A percentile compares a stretch with the other conserved stretches of the same genome.
These are phyloP conservation scores for Xylaria intraflava DNA, from an alignment of 495 filamentous ascomycete species.

Conservation along the genomic window DNA sequence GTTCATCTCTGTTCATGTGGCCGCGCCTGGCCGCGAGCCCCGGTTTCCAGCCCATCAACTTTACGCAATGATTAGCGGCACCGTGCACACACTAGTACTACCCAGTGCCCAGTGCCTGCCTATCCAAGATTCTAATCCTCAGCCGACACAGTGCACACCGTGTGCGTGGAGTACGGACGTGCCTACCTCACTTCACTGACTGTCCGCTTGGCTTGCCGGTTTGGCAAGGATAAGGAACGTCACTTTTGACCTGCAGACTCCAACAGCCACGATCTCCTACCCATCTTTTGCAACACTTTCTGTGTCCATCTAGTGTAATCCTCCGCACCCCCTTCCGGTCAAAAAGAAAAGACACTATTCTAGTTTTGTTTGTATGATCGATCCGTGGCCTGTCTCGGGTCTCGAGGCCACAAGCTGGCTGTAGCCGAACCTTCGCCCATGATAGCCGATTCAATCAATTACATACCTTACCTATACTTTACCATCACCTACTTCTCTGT, in stretches of 20 bases:
- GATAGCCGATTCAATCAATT: not conserved
- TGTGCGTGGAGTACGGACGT: not conserved
- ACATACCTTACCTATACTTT: not conserved
- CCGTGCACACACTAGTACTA: too few species aligned
- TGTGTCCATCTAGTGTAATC: too few species aligned
- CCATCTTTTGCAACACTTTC: conserved; percentile 12
- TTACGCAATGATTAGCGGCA: too few species aligned
- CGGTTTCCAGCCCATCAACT: too few species aligned
- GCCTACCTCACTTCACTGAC: not conserved
- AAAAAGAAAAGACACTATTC: too few species aligned
- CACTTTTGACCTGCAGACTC: conserved; percentile 12
- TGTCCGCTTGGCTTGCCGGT: not conserved
- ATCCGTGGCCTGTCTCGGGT: not conserved
- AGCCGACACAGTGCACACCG: too few species aligned
- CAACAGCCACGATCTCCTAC: conserved; percentile 10
- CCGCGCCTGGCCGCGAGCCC: too few species aligned
- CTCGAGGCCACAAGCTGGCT: not conserved
- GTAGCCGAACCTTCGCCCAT: not conserved
- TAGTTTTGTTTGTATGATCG: not conserved
- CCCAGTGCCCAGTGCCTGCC: too few species aligned
- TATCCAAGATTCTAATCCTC: too few species aligned
- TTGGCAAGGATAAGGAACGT: conserved; percentile 6
- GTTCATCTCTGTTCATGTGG: too few species aligned
- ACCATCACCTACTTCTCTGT: not conserved
- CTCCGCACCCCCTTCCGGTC: too few species aligned